phyloP scores from a whole-genome alignment of 1,284 basidiomycete species.

The Puccinia hordei region DNA sequence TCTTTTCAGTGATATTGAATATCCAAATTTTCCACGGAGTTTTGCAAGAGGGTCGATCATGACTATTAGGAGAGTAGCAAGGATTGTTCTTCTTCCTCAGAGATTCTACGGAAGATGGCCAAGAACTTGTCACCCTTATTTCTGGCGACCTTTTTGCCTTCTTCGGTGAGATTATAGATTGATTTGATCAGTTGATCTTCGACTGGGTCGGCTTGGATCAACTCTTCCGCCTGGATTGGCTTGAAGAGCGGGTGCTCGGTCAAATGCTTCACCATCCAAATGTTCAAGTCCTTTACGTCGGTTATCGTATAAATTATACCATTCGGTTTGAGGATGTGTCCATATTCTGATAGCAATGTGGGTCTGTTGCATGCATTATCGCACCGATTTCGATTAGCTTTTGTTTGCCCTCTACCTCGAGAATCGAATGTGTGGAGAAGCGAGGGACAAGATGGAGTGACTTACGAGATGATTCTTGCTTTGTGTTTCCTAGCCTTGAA shows the following conservation, averaged over 20 bases:
- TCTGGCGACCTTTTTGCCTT: slow-evolving; percentile 92
- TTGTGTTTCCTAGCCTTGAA: slow-evolving; percentile 99
- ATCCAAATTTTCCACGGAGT: too few species aligned
- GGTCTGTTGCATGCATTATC: slow-evolving; percentile 61
- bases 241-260: slow-evolving; percentile 84
- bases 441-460: slow-evolving; percentile 45
- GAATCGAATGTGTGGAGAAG: background rate
- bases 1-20: too few species aligned
- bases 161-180: slow-evolving; percentile 83
- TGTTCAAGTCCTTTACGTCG: slow-evolving; percentile 88
- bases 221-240: slow-evolving; percentile 71
- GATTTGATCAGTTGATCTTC: slow-evolving; percentile 72
- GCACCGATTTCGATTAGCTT: background rate
- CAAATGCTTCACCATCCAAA: slow-evolving; percentile 93
- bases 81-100: slow-evolving; percentile 31
- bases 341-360: slow-evolving; percentile 86
- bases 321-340: slow-evolving; percentile 83
- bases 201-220: slow-evolving; percentile 65
- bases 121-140: slow-evolving; percentile 88
- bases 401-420: slow-evolving; percentile 10
- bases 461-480: slow-evolving; percentile 81
- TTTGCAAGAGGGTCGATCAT: too few species aligned
- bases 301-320: slow-evolving; percentile 98
- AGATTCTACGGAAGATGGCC: slow-evolving; percentile 69
- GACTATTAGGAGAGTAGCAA: slow-evolving; percentile 9